Base-by-base conservation (phyloP, 306 rosid genomes). In the Phaseolus lunatus region DNA sequence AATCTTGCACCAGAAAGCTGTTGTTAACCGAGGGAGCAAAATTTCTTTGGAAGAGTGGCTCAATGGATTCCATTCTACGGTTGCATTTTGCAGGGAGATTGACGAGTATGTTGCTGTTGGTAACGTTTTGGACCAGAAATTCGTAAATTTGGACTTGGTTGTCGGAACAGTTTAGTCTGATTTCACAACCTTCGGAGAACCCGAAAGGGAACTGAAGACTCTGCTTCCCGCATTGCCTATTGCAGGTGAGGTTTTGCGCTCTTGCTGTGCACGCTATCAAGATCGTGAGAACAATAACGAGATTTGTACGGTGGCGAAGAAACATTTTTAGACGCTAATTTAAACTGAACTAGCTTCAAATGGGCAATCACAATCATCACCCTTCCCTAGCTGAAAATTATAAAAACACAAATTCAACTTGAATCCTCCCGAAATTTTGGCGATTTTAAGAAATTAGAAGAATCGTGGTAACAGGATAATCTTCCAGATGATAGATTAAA, bases 191-290 rank as follows among this genome's bases (percentile, higher is more conserved):
- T 0, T 22, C 56, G 1, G 91, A 79, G 84, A 91, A 89, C 4
- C 94, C 96, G n/a, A 96, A 92, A 45, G 99, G 98, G 61, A 86
- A 86, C 1, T 13, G 84, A 27, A 92, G 78, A 11, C 70, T 23
- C 12, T 49, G 23, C 7, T 48, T 76, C 52, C 79, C 81, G 75
- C 94, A 92, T 24, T 29, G 35, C 39, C 3, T 20, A 0, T 3
- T 2, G 82, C 90, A 87, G 11, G 7, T 57, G 2, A 29, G 2
- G 56, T 57, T 79, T 10, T 86, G 72, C 15, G 89, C 87, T 82
- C 76, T 69, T 33, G 69, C n/a, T 59, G 86, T 50, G 53, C 48
- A 66, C 12, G 74, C 52, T 16, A 85, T 24, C 35, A 82, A 77
- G 76, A 85, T 58, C 44, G 65, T 53, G 81, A 89, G 19, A 0